Percentiles rank a stretch among this genome's conserved stretches.
Evolutionary conservation across 148 eudicot species (phyloP).

Genomic region (Rhododendron vialii): DNA sequence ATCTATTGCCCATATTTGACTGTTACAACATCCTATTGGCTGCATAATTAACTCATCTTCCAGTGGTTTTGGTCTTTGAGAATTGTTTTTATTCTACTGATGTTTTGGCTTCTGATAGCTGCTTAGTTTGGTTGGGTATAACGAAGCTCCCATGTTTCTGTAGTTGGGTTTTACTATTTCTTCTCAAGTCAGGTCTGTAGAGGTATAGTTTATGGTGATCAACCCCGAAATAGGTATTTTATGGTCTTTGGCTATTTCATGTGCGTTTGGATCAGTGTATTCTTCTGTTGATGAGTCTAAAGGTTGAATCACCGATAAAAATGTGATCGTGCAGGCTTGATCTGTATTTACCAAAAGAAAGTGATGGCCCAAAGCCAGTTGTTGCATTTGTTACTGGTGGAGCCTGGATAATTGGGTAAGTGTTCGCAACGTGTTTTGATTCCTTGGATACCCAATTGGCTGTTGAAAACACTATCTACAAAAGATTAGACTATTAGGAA

Average conservation of each 20-base stretch:
- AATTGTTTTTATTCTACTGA: neutral
- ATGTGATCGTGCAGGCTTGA: constrained; percentile 46
- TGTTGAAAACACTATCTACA: neutral
- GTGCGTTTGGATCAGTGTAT: neutral
- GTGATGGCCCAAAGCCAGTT: constrained; percentile 52
- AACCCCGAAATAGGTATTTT: constrained; percentile 62
- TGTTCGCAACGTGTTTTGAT: neutral
- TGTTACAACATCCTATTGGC: neutral
- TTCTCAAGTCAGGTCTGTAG: constrained; percentile 52
- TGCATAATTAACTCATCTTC: neutral
- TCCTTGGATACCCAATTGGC: neutral
- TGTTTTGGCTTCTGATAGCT: neutral
- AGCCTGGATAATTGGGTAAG: constrained; percentile 74
- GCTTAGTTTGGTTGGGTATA: neutral
- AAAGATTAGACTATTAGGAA: neutral
- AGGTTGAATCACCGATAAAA: constrained; percentile 10
- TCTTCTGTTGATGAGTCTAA: neutral
- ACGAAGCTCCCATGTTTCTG: constrained; percentile 15
- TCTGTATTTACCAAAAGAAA: constrained; percentile 54
- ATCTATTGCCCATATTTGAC: neutral
- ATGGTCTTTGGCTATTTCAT: neutral
- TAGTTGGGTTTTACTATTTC: constrained; percentile 70
- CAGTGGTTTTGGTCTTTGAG: neutral
- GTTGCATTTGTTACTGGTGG: constrained; percentile 74
- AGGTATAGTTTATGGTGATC: constrained; percentile 58